A percentile compares a stretch with the other conserved stretches of the same genome.
These are phyloP conservation scores for Macadamia integrifolia DNA, from an alignment of 164 flowering plant genomes.

Conservation along the genomic window DNA sequence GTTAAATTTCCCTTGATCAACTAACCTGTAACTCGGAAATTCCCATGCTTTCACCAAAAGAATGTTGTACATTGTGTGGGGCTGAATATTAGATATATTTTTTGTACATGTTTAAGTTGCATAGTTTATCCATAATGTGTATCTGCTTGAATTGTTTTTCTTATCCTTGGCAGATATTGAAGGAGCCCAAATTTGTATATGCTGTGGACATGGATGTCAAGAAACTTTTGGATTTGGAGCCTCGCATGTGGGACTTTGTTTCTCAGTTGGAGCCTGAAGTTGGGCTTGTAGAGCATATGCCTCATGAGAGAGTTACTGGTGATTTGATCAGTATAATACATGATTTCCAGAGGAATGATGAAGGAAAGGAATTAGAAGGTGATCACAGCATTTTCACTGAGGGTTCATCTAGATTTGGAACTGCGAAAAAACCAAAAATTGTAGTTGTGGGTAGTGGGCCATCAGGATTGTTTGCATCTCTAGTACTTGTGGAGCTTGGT, in stretches of 20 bases:
- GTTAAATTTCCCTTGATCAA: background rate
- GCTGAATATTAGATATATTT: too few species aligned
- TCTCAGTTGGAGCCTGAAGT: constrained; percentile 65
- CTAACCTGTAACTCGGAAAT: background rate
- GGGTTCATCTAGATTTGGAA: constrained; percentile 5
- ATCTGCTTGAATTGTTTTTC: constrained; percentile 3
- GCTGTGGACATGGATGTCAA: constrained; percentile 84
- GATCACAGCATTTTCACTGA: constrained; percentile 9
- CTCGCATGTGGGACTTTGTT: constrained; percentile 80
- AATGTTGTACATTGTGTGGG: too few species aligned
- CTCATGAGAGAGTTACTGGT: constrained; percentile 34
- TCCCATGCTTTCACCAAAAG: too few species aligned
- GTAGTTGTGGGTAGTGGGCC: constrained; percentile 97
- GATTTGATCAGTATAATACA: constrained; percentile 54
- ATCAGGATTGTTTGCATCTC: constrained; percentile 91
- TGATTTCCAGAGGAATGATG: constrained; percentile 24
- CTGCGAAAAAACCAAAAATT: constrained; percentile 50
- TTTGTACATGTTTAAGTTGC: too few species aligned
- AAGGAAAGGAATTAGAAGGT: constrained; percentile 16
- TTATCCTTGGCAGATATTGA: constrained; percentile 42
- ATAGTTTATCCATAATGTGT: background rate
- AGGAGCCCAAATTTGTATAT: constrained; percentile 90
- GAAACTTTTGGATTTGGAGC: constrained; percentile 64
- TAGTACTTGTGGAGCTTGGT: constrained; percentile 94
- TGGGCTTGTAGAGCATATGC: constrained; percentile 64